These are phyloP conservation scores for Nicotiana paniculata DNA, from an alignment of 257 asterid genomes.

Conservation along the genomic window DNA sequence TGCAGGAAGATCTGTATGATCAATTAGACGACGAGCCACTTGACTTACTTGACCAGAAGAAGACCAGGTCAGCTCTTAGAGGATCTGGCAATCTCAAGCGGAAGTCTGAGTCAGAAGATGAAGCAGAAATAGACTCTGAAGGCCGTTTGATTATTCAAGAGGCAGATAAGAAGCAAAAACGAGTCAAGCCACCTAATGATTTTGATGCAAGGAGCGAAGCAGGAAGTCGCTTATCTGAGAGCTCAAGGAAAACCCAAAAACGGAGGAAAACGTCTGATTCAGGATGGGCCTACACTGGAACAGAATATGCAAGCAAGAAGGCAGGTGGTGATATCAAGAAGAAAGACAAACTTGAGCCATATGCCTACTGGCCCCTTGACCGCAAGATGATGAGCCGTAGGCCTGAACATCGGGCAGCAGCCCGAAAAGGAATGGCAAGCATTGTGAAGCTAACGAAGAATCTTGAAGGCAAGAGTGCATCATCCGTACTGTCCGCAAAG, in stretches of 20 bases:
- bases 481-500: slow-evolving; percentile 54
- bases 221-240: slow-evolving; percentile 37
- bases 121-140: slow-evolving; percentile 63
- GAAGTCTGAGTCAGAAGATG: slow-evolving; percentile 73
- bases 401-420: slow-evolving; percentile 82
- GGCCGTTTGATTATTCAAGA: slow-evolving; percentile 73
- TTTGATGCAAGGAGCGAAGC: slow-evolving; percentile 48
- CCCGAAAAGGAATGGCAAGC: slow-evolving; percentile 84
- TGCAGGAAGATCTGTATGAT: slow-evolving; percentile 83
- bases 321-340: slow-evolving; percentile 81
- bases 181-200: slow-evolving; percentile 24
- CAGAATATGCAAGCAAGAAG: slow-evolving; percentile 83
- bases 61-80: slow-evolving; percentile 75
- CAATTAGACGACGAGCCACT: slow-evolving; percentile 86
- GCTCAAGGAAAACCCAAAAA: slow-evolving; percentile 47
- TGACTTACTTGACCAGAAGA: slow-evolving; percentile 71
- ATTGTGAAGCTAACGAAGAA: slow-evolving; percentile 75
- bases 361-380: slow-evolving; percentile 98
- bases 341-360: slow-evolving; percentile 92
- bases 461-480: slow-evolving; percentile 77
- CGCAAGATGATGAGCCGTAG: slow-evolving; percentile 91
- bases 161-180: slow-evolving; percentile 36
- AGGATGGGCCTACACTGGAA: slow-evolving; percentile 90
- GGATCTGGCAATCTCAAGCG: slow-evolving; percentile 41
- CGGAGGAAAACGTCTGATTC: slow-evolving; percentile 56